phyloP scores from a whole-genome alignment of 1,284 basidiomycete genomes.

The Apiotrichum mycotoxinovorans region DNA sequence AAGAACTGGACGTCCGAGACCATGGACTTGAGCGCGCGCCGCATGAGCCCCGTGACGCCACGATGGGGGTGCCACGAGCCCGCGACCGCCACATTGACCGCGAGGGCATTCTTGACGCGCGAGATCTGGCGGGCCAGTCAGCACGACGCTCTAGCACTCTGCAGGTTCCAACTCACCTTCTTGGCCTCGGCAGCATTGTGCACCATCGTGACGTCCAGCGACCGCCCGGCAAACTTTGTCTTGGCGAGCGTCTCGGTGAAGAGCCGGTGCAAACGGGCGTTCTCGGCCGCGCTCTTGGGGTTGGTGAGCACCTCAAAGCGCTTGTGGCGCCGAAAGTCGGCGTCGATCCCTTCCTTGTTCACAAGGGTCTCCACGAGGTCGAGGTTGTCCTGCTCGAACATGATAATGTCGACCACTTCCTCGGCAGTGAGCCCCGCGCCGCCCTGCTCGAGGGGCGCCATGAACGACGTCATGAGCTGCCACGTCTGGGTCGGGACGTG shows the following conservation, averaged over 20 bases:
- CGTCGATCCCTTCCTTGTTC: conserved; percentile 25
- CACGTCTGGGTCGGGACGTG: conserved; percentile 36
- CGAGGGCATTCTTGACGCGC: conserved; percentile 1
- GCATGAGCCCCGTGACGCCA: conserved; percentile 13
- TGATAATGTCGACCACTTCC: conserved; percentile 53
- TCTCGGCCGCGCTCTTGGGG: background rate
- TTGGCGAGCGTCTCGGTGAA: background rate
- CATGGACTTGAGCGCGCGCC: conserved; percentile 2
- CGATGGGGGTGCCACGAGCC: conserved; percentile 21
- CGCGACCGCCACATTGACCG: background rate
- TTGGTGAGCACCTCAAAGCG: conserved; percentile 22
- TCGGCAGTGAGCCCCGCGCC: conserved; percentile 46
- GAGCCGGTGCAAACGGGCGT: background rate
- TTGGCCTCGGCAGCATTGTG: background rate
- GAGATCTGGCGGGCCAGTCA: background rate
- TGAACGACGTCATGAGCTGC: conserved; percentile 17
- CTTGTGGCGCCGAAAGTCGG: conserved; percentile 26
- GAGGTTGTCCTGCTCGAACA: conserved; percentile 62
- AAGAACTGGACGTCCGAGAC: conserved; percentile 9
- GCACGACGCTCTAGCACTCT: too few relatives aligned
- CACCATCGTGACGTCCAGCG: background rate
- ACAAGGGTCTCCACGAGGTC: conserved; percentile 63
- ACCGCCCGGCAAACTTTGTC: background rate
- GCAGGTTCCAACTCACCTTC: conserved; percentile 4
- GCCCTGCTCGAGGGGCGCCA: conserved; percentile 27